Base-by-base conservation (phyloP, 352 stramenopile genomes). In the Detonula confervacea region DNA sequence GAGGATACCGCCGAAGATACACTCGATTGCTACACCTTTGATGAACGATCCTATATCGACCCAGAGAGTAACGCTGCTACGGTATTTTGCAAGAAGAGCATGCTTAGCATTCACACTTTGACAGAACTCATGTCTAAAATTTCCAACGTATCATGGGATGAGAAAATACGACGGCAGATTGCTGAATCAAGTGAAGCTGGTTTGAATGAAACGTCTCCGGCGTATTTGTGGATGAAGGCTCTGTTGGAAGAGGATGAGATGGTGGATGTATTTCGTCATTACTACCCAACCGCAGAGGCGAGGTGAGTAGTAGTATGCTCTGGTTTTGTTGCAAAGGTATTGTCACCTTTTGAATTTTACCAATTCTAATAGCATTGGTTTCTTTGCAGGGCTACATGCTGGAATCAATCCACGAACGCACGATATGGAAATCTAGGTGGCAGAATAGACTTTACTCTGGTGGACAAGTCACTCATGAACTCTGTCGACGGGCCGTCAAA, bases 361-460 rank as follows among this genome's bases (percentile, higher is more conserved):
- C n/a, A n/a, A n/a, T n/a, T n/a, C n/a, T n/a, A n/a, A n/a, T n/a
- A n/a, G n/a, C n/a, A n/a, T n/a, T n/a, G n/a, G n/a, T n/a, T n/a
- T n/a, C n/a, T n/a, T 59, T 30, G 44, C 22, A 83, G 91, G 69
- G 95, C 91, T 77, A 95, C 92, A 8, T 94, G 88, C 71, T 96
- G 90, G 90, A 44, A 95, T 77, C 92, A 96, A 78, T 90, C 86
- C 47, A 92, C 70, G 30, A 95, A 96, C 55, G 76, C 67, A 63
- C 27, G 92, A 70, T 95, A 94, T 60, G 69, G 76, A 16, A 96
- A 96, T 74, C 78, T 89, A 73, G 92, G 92, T 42, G 29, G 61
- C 9, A 71, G 92, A 11, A 95, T 96, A 51, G 92, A 96, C 72
- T 96, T 92, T 75, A 92, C 85, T 25, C 60, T 96, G 16, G 79